phyloP scores from a whole-genome alignment of 2,329 filamentous ascomycete species.

The Cercospora nicotianae region DNA sequence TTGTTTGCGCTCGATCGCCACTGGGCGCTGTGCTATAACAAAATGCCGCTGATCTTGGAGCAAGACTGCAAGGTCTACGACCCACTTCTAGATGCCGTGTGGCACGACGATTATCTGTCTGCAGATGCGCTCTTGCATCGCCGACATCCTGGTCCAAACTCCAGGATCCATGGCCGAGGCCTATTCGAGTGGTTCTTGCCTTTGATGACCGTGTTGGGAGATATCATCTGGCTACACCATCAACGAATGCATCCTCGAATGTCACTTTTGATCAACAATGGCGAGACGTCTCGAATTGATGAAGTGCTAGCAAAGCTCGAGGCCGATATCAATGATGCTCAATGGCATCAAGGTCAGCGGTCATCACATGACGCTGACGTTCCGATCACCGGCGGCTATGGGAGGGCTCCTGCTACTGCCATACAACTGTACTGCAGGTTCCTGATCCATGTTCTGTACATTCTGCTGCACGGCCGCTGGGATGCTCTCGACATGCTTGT shows the following conservation, averaged over 20 bases:
- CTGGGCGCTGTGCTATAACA: background rate
- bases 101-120: background rate
- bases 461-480: background rate
- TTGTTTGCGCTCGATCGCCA: background rate
- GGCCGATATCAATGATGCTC: background rate
- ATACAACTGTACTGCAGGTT: background rate
- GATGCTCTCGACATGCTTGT: background rate
- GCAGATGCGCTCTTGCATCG: background rate
- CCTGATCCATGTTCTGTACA: background rate
- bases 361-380: background rate
- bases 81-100: background rate
- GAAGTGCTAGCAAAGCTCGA: background rate
- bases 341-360: background rate
- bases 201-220: background rate
- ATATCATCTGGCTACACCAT: background rate
- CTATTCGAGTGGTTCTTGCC: background rate
- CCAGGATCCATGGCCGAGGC: background rate
- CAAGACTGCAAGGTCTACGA: background rate
- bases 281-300: background rate
- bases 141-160: background rate
- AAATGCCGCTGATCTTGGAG: background rate
- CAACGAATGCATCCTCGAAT: background rate
- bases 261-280: background rate
- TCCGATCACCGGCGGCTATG: background rate
- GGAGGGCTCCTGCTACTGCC: background rate